Evolutionary conservation across 371 early-diverging fungal genomes (phyloP), one percentile per base, ranked within the genome.

Genomic region (Dinochytrium kinnereticum): DNA sequence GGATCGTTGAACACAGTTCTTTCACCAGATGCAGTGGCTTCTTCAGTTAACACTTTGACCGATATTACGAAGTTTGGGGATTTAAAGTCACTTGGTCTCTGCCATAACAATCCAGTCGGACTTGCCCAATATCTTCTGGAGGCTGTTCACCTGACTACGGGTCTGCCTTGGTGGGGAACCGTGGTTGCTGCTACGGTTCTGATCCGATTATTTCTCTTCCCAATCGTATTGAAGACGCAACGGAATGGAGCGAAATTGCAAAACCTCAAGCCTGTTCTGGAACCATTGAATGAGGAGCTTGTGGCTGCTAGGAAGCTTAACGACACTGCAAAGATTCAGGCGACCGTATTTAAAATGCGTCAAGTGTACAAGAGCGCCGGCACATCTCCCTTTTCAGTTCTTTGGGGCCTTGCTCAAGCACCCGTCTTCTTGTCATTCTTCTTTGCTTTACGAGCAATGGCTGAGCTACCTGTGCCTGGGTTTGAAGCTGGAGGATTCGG

Each of bases 381-480:
- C 2, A 73, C 82, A 24, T 80, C 53, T 51, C 86, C 86, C 30
- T 66, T 86, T 30, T 51, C 68, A 10, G 79, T 68, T 0, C 24
- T 83, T 26, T 94, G 73, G 82, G 66, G 66, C 2, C 61, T 94
- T 38, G 71, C 91, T 13, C 94, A 95, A 76, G 87, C 90, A 44
- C 96, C 96, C n/a, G 86, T 96, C 40, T 92, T 95, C 88, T 85
- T 98, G 71, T 87, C 90, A 2, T 92, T 96, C 85, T 98, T 96
- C 76, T 82, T 95, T 77, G 96, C 93, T 0, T 77, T 97, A 61
- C 84, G 91, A 72, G 87, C 82, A 36, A 93, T 98, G 94, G 89
- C 94, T 21, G 86, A 87, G 21, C 74, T 94, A 37, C 93, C 95
- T 7, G 92, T 96, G 0, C 94, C 96, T 24, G 92, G 93, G 33